Percentiles rank a stretch among this genome's conserved stretches.
Conservation (phyloP, 129 eudicot species). For the Chrysanthemum seticuspe region DNA sequence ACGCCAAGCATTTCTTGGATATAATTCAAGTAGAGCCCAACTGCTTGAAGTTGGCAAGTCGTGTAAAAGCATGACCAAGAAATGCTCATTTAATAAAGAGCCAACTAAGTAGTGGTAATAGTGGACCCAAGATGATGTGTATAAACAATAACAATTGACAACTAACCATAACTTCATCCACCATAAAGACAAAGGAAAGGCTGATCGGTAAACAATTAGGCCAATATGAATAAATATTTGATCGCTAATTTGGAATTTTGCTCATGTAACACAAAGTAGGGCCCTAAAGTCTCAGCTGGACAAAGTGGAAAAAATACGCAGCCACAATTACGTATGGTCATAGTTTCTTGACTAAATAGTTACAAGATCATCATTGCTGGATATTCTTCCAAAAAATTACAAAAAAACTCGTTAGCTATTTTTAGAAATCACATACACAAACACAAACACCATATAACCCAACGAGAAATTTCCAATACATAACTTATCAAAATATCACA, state of each 20-base stretch:
- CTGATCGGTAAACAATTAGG: constrained; percentile 1
- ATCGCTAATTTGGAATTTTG: constrained; percentile 24
- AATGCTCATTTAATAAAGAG: constrained; percentile 8
- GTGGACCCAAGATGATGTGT: constrained; percentile 25
- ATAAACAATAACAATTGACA: constrained; percentile 23
- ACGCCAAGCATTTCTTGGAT: too few relatives aligned
- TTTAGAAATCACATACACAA: constrained; percentile 2
- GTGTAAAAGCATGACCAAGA: constrained; percentile 11
- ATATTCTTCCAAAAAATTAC: constrained; percentile 3
- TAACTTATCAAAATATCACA: neutral
- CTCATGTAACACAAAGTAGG: constrained; percentile 23
- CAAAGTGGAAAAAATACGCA: constrained; percentile 35
- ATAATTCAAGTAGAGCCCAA: constrained; percentile 4
- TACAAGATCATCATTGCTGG: constrained; percentile 8
- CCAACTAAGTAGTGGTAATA: constrained; percentile 20
- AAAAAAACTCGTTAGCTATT: neutral
- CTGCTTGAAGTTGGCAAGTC: constrained; percentile 13
- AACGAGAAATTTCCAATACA: constrained; percentile 7
- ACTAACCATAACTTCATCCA: constrained; percentile 14
- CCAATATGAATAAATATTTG: neutral
- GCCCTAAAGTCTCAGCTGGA: constrained; percentile 24
- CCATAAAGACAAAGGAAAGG: constrained; percentile 30
- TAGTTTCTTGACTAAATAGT: constrained; percentile 31
- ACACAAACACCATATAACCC: constrained; percentile 17
- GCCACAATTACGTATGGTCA: constrained; percentile 19